A percentile compares a stretch with the other conserved stretches of the same genome.
phyloP scores from a whole-genome alignment of 495 filamentous ascomycete genomes.

The Trichoderma reesei region DNA sequence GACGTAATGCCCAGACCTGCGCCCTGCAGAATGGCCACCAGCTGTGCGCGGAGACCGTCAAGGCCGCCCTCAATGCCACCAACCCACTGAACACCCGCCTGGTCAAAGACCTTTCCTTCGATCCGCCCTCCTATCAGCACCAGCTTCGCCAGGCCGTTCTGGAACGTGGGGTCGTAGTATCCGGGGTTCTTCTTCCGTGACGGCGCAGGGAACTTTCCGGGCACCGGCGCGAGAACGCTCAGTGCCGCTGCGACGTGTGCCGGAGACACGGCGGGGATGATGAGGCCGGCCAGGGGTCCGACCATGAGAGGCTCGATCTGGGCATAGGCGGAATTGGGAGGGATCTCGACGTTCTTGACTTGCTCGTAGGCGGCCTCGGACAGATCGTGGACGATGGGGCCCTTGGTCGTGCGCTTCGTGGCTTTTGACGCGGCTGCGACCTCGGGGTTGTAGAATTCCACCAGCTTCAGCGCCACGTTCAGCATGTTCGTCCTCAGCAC shows the following conservation, averaged over 20 bases:
- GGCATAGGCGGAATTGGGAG: constrained; percentile 35
- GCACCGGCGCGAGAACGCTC: constrained; percentile 60
- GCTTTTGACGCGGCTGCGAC: constrained; percentile 25
- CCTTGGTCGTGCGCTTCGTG: constrained; percentile 22
- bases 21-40: constrained; percentile 67
- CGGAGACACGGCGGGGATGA: constrained; percentile 76
- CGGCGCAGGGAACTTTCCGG: constrained; percentile 65
- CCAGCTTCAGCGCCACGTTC: constrained; percentile 67
- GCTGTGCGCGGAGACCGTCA: constrained; percentile 69
- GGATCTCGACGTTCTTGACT: constrained; percentile 31
- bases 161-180: constrained; percentile 66
- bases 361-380: constrained; percentile 58
- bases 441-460: constrained; percentile 73
- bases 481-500: constrained; percentile 85
- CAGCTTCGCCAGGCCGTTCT: constrained; percentile 76
- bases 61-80: constrained; percentile 74
- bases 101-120: constrained; percentile 72
- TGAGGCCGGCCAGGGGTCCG: constrained; percentile 69
- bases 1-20: constrained; percentile 63
- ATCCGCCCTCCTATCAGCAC: constrained; percentile 77
- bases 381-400: constrained; percentile 61
- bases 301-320: constrained; percentile 67
- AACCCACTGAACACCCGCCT: constrained; percentile 70
- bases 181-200: constrained; percentile 62
- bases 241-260: constrained; percentile 70